These are phyloP conservation scores for Termitomyces heimii DNA, from an alignment of 768 basidiomycete species.

Conservation along the genomic window DNA sequence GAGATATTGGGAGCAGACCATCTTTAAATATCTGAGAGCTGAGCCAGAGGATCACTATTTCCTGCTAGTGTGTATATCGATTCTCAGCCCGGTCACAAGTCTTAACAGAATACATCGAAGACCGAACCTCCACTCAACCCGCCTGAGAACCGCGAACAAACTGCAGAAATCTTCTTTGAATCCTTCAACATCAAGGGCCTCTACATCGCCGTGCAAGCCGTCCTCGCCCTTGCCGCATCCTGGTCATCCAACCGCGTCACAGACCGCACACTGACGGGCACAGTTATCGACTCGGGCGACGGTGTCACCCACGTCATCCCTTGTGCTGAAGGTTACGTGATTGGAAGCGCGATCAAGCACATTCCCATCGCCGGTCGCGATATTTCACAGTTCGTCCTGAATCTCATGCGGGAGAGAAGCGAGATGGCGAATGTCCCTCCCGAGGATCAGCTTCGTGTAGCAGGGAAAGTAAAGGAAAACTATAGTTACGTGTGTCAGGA, in stretches of 20 bases:
- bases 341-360: conserved; percentile 97
- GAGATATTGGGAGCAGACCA: conserved; percentile 98
- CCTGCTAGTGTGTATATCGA: conserved; percentile 64
- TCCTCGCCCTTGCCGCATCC: conserved; percentile 94
- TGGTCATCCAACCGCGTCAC: conserved; percentile 90
- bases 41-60: conserved; percentile 99
- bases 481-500: conserved; percentile 99
- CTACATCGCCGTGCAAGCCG: conserved; percentile 98
- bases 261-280: conserved; percentile 91
- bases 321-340: conserved; percentile 96
- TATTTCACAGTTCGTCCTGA: conserved; percentile 94
- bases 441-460: conserved; percentile 90
- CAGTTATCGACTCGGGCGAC: conserved; percentile 98
- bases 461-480: conserved; percentile 94
- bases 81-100: neutral
- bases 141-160: conserved; percentile 98
- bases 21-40: conserved; percentile 98
- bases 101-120: conserved; percentile 29
- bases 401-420: conserved; percentile 91
- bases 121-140: conserved; percentile 99
- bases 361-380: conserved; percentile 98
- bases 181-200: conserved; percentile 99
- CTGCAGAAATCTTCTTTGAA: conserved; percentile 99
- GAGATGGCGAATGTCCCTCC: conserved; percentile 89
- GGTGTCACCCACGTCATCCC: conserved; percentile 99